Evolutionary conservation across 495 filamentous ascomycete species (phyloP), one percentile per base, ranked within the genome.

Genomic region (Xylaria palmicola): DNA sequence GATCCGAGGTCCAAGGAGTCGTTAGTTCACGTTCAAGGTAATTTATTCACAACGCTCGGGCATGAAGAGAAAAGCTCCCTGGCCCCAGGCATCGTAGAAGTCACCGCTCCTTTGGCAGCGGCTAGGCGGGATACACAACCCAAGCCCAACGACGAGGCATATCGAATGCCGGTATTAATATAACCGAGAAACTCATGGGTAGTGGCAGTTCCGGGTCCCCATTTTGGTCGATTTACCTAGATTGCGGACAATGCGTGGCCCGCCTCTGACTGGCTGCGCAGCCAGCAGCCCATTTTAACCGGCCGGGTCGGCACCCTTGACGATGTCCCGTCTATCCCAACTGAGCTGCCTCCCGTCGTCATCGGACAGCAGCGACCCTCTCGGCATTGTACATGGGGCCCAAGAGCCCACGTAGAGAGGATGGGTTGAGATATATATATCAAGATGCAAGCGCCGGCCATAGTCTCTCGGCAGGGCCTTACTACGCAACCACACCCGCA

Each of bases 141-240:
- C n/a, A n/a, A n/a, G n/a, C n/a, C n/a, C n/a, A n/a, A n/a, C n/a
- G n/a, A n/a, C n/a, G n/a, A n/a, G n/a, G n/a, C n/a, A n/a, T n/a
- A n/a, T n/a, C n/a, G n/a, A n/a, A n/a, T n/a, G 34, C 22, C 6
- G 51, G 13, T 13, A 22, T 54, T 54, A 34, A 54, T 40, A 29
- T 41, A 54, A 20, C 39, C 41, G 24, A 54, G 39, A 54, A 54
- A 34, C 39, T 41, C 36, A 17, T 34, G 51, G 36, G 51, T 40
- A 54, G 0, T 1, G 17, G n/a, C 17, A 0, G n/a, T 24, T 53
- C 36, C 3, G 6, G 36, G 34, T 6, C 24, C 17, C 22, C 36
- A 29, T n/a, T 9, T 19, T 9, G 30, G 12, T 22, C 32, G 20
- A 36, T 36, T 29, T 54, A 41, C 19, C 51, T 54, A 56, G 17